Base-by-base conservation (phyloP, 306 rosid species). In the Dicorynia guianensis region DNA sequence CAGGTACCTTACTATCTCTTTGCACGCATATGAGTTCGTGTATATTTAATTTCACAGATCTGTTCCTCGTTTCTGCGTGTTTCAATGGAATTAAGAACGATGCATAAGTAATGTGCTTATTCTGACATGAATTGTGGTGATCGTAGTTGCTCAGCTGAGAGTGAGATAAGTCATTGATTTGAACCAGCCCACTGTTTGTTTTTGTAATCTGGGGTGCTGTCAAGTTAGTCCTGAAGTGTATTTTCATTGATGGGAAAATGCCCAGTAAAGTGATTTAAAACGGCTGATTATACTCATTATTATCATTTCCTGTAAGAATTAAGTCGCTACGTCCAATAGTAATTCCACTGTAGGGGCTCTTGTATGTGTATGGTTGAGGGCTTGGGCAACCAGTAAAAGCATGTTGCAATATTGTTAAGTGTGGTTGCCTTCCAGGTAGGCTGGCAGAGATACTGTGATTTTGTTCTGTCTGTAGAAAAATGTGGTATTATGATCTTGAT, bases 1-100 rank as follows among this genome's bases (percentile, higher is more conserved):
- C 98, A 96, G 99, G 99, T 90, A 68, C 36, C 13, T 11, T 57
- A 0, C 39, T n/a, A 18, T 20, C 36, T 44, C 48, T 4, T 9
- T 11, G 1, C 39, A 9, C 14, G 11, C 33, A 1, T 47, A 11
- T 40, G 1, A 6, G 11, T 64, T 33, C 34, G 4, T 53, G 74
- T 2, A 47, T 11, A 33, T 2, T 25, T 61, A 42, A 12, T 33
- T 75, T 68, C 34, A 2, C 17, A 42, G 78, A 76, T 82, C 83
- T 77, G 6, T 36, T 12, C 0, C 6, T 56, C 4, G 38, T 43
- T 58, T 66, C 6, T 56, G 54, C 0, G 54, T 55, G 17, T 56
- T 12, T 8, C 8, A 17, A 30, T 17, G 12, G 20, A 34, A n/a
- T 17, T 64, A 55, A 46, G 35, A 2, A 11, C 20, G 20, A 12